Conservation (phyloP, 108 stramenopile genomes). For the Cyclostephanos tholiformis region DNA sequence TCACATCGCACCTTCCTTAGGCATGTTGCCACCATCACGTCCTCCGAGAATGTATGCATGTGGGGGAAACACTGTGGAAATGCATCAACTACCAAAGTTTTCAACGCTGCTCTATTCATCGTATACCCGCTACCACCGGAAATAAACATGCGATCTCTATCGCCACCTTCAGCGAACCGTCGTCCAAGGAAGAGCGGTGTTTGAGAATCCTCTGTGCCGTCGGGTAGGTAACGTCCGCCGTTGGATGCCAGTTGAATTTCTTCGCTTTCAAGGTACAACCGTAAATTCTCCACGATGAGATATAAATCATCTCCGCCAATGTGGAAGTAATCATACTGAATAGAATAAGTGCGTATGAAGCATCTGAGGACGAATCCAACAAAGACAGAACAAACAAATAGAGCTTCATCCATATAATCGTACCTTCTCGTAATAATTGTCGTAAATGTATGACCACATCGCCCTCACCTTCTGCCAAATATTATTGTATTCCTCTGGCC, state of each 20-base stretch:
- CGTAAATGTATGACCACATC: slow-evolving; percentile 95
- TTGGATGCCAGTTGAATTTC: slow-evolving; percentile 82
- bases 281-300: slow-evolving; percentile 90
- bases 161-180: slow-evolving; percentile 76
- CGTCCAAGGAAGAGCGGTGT: slow-evolving; percentile 89
- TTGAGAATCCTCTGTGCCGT: slow-evolving; percentile 72
- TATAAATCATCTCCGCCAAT: slow-evolving; percentile 93
- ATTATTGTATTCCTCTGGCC: slow-evolving; percentile 94
- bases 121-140: slow-evolving; percentile 95
- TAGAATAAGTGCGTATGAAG: background rate
- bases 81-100: slow-evolving; percentile 70
- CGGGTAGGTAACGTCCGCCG: slow-evolving; percentile 77
- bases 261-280: slow-evolving; percentile 83
- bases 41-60: slow-evolving; percentile 85
- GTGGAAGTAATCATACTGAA: slow-evolving; percentile 68
- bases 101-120: slow-evolving; percentile 91
- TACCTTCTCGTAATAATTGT: slow-evolving; percentile 86
- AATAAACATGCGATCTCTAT: slow-evolving; percentile 86
- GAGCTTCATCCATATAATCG: slow-evolving; percentile 22
- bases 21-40: slow-evolving; percentile 87
- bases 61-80: slow-evolving; percentile 81
- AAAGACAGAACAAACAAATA: background rate
- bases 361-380: background rate
- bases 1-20: slow-evolving; percentile 46
- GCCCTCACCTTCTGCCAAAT: slow-evolving; percentile 97